A percentile compares a stretch with the other conserved stretches of the same genome.
Conservation (phyloP, 352 stramenopile genomes). For the Phytophthora aleatoria region DNA sequence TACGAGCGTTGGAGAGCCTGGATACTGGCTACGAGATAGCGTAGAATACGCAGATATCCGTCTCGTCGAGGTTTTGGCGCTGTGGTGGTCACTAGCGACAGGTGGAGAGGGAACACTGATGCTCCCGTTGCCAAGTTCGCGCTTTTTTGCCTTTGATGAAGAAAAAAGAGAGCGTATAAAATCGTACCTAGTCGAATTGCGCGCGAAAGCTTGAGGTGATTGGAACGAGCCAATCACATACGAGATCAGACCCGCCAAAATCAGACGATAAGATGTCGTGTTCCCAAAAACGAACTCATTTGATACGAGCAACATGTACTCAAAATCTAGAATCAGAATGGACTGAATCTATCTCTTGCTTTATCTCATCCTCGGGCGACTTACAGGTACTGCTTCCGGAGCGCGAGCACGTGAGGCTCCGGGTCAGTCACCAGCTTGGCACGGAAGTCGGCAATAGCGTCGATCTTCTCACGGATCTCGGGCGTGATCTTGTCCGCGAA, state of each 20-base stretch:
- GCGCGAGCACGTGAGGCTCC: conserved; percentile 29
- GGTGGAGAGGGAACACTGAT: not conserved
- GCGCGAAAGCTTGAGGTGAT: conserved; percentile 39
- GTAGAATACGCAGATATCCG: not conserved
- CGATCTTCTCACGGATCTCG: conserved; percentile 56
- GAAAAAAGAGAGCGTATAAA: not conserved
- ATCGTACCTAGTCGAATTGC: conserved; percentile 35
- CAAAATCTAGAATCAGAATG: not conserved
- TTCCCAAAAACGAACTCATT: not conserved
- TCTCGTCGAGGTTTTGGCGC: not conserved
- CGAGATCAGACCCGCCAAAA: conserved; percentile 37
- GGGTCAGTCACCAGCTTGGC: conserved; percentile 31
- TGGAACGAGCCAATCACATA: conserved; percentile 20
- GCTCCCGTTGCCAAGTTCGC: conserved; percentile 12
- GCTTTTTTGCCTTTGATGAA: conserved; percentile 21
- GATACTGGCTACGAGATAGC: conserved; percentile 2
- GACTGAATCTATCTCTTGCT: conserved; percentile 3
- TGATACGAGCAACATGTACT: not conserved
- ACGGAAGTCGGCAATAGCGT: conserved; percentile 51
- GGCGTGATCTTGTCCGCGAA: conserved; percentile 59
- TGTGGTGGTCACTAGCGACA: conserved; percentile 7
- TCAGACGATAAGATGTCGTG: conserved; percentile 1
- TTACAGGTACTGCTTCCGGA: conserved; percentile 34
- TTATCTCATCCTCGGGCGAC: not conserved
- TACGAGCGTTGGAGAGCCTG: conserved; percentile 5